Evolutionary conservation across 2,329 filamentous ascomycete genomes (phyloP).

Genomic region (Teratosphaeria nubilosa): DNA sequence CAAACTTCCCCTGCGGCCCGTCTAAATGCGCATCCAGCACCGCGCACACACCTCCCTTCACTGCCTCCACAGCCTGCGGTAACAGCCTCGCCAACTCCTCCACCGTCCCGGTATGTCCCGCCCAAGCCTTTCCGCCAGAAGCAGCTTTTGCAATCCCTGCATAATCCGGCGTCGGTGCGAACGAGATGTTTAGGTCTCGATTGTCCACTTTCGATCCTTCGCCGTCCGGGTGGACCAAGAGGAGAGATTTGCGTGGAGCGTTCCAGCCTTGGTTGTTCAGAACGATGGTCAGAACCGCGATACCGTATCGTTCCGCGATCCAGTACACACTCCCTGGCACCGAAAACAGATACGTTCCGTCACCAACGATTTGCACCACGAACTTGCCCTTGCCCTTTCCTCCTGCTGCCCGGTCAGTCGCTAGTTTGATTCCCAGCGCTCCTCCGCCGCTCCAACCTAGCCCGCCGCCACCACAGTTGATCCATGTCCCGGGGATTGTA

Average conservation of each 20-base stretch:
- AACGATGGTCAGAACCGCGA: slow-evolving; percentile 56
- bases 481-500: slow-evolving; percentile 59
- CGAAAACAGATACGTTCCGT: slow-evolving; percentile 57
- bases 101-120: slow-evolving; percentile 47
- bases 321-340: slow-evolving; percentile 58
- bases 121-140: slow-evolving; percentile 52
- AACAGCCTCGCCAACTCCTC: slow-evolving; percentile 46
- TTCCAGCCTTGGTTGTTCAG: slow-evolving; percentile 64
- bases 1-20: slow-evolving; percentile 46
- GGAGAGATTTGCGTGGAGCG: slow-evolving; percentile 49
- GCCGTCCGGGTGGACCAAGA: slow-evolving; percentile 57
- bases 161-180: slow-evolving; percentile 57
- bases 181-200: slow-evolving; percentile 56
- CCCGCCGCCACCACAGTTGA: slow-evolving; percentile 73
- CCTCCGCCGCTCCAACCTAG: slow-evolving; percentile 72
- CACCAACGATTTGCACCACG: slow-evolving; percentile 55
- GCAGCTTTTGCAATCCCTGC: slow-evolving; percentile 58
- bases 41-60: slow-evolving; percentile 47
- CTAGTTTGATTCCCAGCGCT: slow-evolving; percentile 67
- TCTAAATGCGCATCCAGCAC: slow-evolving; percentile 53
- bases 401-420: slow-evolving; percentile 43
- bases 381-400: slow-evolving; percentile 46
- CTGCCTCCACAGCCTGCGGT: slow-evolving; percentile 48
- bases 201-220: slow-evolving; percentile 52
- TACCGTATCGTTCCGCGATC: slow-evolving; percentile 56